Base-by-base conservation (phyloP, 306 rosid genomes). In the Carpinus fangiana region DNA sequence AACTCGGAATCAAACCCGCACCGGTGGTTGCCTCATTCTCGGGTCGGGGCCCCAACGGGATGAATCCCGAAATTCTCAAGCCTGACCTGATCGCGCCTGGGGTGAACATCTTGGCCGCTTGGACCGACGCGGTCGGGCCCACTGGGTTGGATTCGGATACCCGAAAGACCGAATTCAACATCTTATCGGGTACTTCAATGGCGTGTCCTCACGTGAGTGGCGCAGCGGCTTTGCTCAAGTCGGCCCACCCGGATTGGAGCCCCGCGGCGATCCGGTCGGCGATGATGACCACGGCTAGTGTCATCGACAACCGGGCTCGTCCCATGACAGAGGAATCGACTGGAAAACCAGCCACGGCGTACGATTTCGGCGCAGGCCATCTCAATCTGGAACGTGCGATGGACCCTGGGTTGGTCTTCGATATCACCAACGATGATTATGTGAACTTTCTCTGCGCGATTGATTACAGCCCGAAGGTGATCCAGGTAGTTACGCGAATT, bases 201-300 rank as follows among this genome's bases (percentile, higher is more conserved):
- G 90, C 98, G 62, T 86, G 90, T n/a, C 98, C 98, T 8, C 98
- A 94, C 47, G 94, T 94, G 0, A 89, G 93, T 10, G 98, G 98
- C 7, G 97, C 97, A 0, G 97, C 97, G 2, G 97, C 97, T 16
- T 64, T 92, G 83, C 78, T 94, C 5, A 94, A 94, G 79, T 92
- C 98, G 1, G 96, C 98, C 0, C 97, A 94, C 54, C 98, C 89
- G 0, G 92, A 90, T 82, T 94, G 98, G 98, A 88, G 90, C 77
- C 98, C 98, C 1, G 94, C 97, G 8, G 93, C 91, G 16, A 68
- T 94, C 18, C 82, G 96, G 62, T 94, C 98, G 20, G 96, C 98
- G 7, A 83, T 94, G 90, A 94, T 94, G 98, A 94, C 98, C 1
- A 89, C 98, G 0, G 94, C 97, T 0, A 78, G 77, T 23, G n/a